Conservation (phyloP, 441 rosid species). For the Populus tomentosa region DNA sequence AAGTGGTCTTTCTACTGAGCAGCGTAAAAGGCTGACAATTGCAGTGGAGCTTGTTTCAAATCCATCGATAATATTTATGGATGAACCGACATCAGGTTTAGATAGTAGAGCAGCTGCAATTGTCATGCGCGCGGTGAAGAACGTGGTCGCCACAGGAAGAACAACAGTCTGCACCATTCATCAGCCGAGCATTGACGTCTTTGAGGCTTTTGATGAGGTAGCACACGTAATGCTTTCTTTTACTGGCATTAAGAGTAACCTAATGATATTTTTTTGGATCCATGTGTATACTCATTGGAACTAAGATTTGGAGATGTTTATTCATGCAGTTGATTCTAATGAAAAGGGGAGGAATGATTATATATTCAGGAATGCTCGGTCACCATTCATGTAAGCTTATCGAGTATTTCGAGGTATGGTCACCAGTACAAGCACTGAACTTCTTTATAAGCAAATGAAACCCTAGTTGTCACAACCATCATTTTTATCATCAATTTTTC, state of each 20-base stretch:
- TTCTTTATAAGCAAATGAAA: too few species aligned
- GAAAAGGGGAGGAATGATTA: too few species aligned
- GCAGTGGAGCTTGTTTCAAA: slow-evolving; percentile 61
- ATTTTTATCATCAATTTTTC: too few species aligned
- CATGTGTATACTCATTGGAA: too few species aligned
- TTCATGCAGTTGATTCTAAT: too few species aligned
- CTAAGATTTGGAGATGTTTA: too few species aligned
- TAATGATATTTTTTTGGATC: too few species aligned
- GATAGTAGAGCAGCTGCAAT: slow-evolving; percentile 62
- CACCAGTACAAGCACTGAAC: too few species aligned
- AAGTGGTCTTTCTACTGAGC: slow-evolving; percentile 51
- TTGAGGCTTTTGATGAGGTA: slow-evolving; percentile 54
- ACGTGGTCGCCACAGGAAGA: slow-evolving; percentile 47
- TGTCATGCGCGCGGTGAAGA: slow-evolving; percentile 58
- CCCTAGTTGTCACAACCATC: too few species aligned
- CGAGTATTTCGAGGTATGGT: too few species aligned
- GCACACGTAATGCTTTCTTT: not conserved
- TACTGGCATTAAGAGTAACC: not conserved
- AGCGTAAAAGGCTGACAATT: slow-evolving; percentile 53
- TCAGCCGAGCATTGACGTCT: slow-evolving; percentile 54
- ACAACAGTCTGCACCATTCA: slow-evolving; percentile 58
- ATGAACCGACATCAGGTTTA: slow-evolving; percentile 57
- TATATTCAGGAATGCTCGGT: too few species aligned
- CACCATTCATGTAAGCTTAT: too few species aligned
- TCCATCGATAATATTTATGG: slow-evolving; percentile 58